Base-by-base conservation (phyloP, 805 yeast species). In the Wickerhamiella nectarea region DNA sequence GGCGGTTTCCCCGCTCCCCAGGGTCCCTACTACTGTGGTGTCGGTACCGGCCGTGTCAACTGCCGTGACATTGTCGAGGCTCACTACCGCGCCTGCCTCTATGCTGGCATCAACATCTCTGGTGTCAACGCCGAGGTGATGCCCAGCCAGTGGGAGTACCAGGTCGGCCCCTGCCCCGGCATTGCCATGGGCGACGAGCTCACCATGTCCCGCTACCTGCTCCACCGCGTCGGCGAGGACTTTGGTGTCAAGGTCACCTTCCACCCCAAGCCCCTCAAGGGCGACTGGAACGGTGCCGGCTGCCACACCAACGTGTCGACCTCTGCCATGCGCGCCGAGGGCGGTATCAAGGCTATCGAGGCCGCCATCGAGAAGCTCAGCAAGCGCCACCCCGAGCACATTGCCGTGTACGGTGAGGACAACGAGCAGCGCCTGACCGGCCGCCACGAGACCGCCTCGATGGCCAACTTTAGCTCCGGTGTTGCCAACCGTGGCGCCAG, bases 61-160 rank as follows among this genome's bases (percentile, higher is more conserved):
- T 95, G 96, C 61, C 78, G 98, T 72, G 98, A 91, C 64, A 86
- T 89, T 46, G 86, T 91, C 57, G 98, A 89, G 74, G 97, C 98
- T 48, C 98, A 89, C 73, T 91, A 91, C 81, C 80, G 91, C 66
- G 98, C 98, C 50, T 87, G 96, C 72, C 72, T 89, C 52, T 80
- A 83, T 64, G 80, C 97, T 52, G 97, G 97, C 61, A 66, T 89
- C 57, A 70, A 73, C 62, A 79, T 89, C 55, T 80, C 94, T 43
- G 98, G 98, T 72, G 87, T 91, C 66, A 89, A 91, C 67, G 98
- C 97, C 57, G 98, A 89, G 74, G 98, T 89, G 52, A 91, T 89
- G 97, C 98, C 98, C 48, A 86, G 96, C 49, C 98, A 89, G 75
- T 89, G 98, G 98, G 98, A 89, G 73, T 89, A 83, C 83, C 98